A percentile compares a stretch with the other conserved stretches of the same genome.
phyloP scores from a whole-genome alignment of 2,329 filamentous ascomycete species.

The Helotiales sp. region DNA sequence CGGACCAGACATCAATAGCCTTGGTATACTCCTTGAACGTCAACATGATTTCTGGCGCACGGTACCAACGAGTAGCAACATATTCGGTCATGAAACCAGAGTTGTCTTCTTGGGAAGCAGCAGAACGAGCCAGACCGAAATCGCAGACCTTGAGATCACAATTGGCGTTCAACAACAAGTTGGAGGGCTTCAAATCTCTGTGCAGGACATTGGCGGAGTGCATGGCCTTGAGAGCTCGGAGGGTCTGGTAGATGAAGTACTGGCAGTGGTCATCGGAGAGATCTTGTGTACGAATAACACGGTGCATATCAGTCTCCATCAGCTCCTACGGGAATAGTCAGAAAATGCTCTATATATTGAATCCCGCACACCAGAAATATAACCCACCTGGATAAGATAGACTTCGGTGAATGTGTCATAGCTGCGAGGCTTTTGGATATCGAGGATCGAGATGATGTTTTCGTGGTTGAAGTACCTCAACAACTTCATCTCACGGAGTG shows the following conservation, averaged over 20 bases:
- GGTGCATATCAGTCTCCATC: slow-evolving; percentile 99
- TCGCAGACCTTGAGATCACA: slow-evolving; percentile 99
- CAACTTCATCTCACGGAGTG: slow-evolving; percentile 98
- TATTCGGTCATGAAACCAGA: slow-evolving; percentile 99
- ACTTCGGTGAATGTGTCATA: slow-evolving; percentile 98
- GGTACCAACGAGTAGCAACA: slow-evolving; percentile 98
- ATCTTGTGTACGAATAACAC: slow-evolving; percentile 97
- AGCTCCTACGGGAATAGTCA: slow-evolving; percentile 67
- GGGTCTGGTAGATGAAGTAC: slow-evolving; percentile 99
- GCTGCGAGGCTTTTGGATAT: slow-evolving; percentile 97
- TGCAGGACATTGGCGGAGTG: slow-evolving; percentile 98
- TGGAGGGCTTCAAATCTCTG: slow-evolving; percentile 96
- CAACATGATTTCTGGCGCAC: slow-evolving; percentile 99
- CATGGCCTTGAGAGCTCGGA: slow-evolving; percentile 98
- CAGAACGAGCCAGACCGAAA: slow-evolving; percentile 93
- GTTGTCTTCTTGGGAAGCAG: slow-evolving; percentile 97
- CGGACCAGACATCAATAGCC: slow-evolving; percentile 98
- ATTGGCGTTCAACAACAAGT: slow-evolving; percentile 95
- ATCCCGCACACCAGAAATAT: neutral
- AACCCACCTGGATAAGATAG: slow-evolving; percentile 88
- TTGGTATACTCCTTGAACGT: slow-evolving; percentile 99
- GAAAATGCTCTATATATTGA: neutral
- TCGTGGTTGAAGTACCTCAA: slow-evolving; percentile 99
- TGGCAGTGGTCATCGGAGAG: slow-evolving; percentile 99
- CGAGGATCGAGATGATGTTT: slow-evolving; percentile 99